Evolutionary conservation across 2,329 filamentous ascomycete species (phyloP), one percentile per base, ranked within the genome.

Genomic region (Geosmithia morbida): DNA sequence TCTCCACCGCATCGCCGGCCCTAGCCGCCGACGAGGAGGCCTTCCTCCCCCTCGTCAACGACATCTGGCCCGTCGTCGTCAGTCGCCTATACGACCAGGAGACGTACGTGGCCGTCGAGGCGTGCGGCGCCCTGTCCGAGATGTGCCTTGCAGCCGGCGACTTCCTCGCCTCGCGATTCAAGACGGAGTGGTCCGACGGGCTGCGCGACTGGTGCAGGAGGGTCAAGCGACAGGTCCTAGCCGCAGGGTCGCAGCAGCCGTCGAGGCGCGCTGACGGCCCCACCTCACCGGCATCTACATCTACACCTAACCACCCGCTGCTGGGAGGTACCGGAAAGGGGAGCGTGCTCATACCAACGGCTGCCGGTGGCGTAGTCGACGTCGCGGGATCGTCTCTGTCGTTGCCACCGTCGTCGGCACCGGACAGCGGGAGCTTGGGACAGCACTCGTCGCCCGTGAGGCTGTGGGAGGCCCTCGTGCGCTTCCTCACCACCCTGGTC

Each of bases 1-100:
- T 97, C 13, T 68, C 74, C 22, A 87, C 81, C 1, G 82, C 87
- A 2, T 75, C 83, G 4, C 77, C 82, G 1, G 74, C 85, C 1
- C 75, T 98, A 2, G 77, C 83, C 0, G 71, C 70, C 3, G 81
- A 96, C 53, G 85, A 95, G 59, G 81, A 89, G 51, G 78, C 80
- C 0, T 96, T 95, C 59, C 66, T 98, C 2, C 92, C 92, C 0
- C 72, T 97, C 0, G 80, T 97, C 54, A 92, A 97, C 62, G 82
- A 84, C 2, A 70, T 97, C 7, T 98, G 90, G 90, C 88, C 89
- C 0, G 83, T 94, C 7, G 67, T 95, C 5, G 67, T 83, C 2
- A 70, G 72, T n/a, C 72, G 81, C 20, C 67, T 87, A 6, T 75
- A 79, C 53, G 85, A 87, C 52, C 53, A 65, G 3, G 81, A 87